A percentile compares a stretch with the other conserved stretches of the same genome.
Evolutionary conservation across 2,329 filamentous ascomycete genomes (phyloP).

Genomic region (Trichoderma cornu-damae): DNA sequence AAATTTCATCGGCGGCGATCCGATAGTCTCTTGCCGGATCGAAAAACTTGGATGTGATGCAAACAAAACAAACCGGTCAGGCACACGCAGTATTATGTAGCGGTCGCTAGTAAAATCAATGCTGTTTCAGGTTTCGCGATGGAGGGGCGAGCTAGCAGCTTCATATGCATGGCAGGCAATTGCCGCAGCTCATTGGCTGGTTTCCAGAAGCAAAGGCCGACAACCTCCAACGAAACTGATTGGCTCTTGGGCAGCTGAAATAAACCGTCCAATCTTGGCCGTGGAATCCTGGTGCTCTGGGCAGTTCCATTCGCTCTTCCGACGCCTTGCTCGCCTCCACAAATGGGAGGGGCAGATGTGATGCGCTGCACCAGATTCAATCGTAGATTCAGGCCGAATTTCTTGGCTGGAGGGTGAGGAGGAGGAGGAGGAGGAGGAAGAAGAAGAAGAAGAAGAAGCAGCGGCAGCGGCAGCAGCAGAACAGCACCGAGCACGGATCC

Average conservation of each 20-base stretch:
- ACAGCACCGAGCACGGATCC: neutral
- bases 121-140: slow-evolving; percentile 18
- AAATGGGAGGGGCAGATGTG: neutral
- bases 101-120: slow-evolving; percentile 14
- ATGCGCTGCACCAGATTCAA: neutral
- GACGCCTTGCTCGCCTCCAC: neutral
- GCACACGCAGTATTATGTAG: too few relatives aligned
- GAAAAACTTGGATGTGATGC: slow-evolving; percentile 5
- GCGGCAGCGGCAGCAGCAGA: neutral
- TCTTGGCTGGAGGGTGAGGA: too few relatives aligned
- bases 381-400: neutral
- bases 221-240: neutral
- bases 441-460: too few relatives aligned
- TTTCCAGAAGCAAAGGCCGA: neutral
- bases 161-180: neutral
- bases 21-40: neutral
- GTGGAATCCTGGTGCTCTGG: neutral
- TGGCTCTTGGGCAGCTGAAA: slow-evolving; percentile 8
- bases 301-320: neutral
- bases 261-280: slow-evolving; percentile 9
- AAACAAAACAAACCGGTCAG: neutral
- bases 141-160: slow-evolving; percentile 11
- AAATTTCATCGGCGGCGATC: neutral
- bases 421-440: too few relatives aligned
- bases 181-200: slow-evolving; percentile 1